Conservation (phyloP, 2,329 filamentous ascomycete species). For the Fusarium falciforme region DNA sequence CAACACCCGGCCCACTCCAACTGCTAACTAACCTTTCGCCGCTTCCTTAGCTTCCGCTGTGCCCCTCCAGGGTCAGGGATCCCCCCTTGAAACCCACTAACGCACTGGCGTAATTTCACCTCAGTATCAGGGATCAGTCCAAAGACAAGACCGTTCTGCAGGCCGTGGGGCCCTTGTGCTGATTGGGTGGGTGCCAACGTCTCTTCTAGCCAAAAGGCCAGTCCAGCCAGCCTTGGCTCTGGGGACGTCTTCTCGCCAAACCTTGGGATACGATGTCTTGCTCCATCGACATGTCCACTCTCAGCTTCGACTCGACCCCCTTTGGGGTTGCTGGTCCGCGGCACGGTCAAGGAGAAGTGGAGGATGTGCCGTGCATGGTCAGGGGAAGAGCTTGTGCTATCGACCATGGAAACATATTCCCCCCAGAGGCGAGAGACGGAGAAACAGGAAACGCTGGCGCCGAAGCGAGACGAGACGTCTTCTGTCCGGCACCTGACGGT, state of each 20-base stretch:
- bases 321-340: slow-evolving; percentile 10
- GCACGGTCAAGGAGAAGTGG: slow-evolving; percentile 3
- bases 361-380: slow-evolving; percentile 22
- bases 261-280: slow-evolving; percentile 21
- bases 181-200: slow-evolving; percentile 28
- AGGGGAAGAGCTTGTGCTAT: slow-evolving; percentile 16
- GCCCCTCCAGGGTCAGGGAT: slow-evolving; percentile 38
- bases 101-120: slow-evolving; percentile 60
- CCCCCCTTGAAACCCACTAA: slow-evolving; percentile 68
- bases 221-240: not conserved
- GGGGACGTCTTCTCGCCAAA: not conserved
- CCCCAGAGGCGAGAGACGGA: slow-evolving; percentile 1
- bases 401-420: not conserved
- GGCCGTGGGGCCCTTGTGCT: slow-evolving; percentile 12
- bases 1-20: slow-evolving; percentile 10
- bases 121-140: slow-evolving; percentile 56
- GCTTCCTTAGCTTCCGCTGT: slow-evolving; percentile 40
- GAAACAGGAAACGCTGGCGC: slow-evolving; percentile 36
- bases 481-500: slow-evolving; percentile 18
- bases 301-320: slow-evolving; percentile 4
- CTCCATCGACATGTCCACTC: slow-evolving; percentile 12
- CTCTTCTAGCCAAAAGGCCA: not conserved
- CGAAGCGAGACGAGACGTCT: slow-evolving; percentile 14
- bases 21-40: slow-evolving; percentile 30
- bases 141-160: slow-evolving; percentile 31